These are phyloP conservation scores for Phytopythium litorale DNA, from an alignment of 352 stramenopile species.

Conservation along the genomic window DNA sequence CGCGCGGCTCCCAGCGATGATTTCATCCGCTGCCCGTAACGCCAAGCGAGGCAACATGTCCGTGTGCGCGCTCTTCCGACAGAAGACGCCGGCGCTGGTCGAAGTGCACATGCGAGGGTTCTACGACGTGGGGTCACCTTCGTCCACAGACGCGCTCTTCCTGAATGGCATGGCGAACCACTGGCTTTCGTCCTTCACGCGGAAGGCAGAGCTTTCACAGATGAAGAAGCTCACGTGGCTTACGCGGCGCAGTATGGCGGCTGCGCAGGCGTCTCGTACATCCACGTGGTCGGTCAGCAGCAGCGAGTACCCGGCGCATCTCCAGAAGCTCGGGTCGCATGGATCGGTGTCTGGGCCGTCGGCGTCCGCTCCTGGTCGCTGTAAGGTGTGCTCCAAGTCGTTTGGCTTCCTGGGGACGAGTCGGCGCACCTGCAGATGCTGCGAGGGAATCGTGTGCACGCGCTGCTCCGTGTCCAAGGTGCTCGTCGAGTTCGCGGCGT, in stretches of 20 bases:
- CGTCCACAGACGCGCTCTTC: slow-evolving; percentile 7
- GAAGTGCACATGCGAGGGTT: slow-evolving; percentile 9
- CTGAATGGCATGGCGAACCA: slow-evolving; percentile 20
- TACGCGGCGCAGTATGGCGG: slow-evolving; percentile 15
- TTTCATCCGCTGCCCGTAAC: neutral
- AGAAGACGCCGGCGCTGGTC: slow-evolving; percentile 6
- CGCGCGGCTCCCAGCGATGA: slow-evolving; percentile 5
- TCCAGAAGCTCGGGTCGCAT: neutral
- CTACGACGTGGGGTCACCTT: slow-evolving; percentile 5
- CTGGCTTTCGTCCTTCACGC: slow-evolving; percentile 23
- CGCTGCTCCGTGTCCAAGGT: slow-evolving; percentile 19
- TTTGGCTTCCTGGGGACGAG: slow-evolving; percentile 20
- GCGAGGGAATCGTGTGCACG: slow-evolving; percentile 17
- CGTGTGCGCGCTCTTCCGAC: slow-evolving; percentile 12
- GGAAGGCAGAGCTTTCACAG: slow-evolving; percentile 22
- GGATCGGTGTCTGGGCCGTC: neutral
- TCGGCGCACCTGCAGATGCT: slow-evolving; percentile 22
- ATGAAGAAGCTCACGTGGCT: slow-evolving; percentile 37
- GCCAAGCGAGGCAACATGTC: slow-evolving; percentile 10
- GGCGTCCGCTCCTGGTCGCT: slow-evolving; percentile 8
- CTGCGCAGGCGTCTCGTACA: neutral
- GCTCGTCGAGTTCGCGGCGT: slow-evolving; percentile 6
- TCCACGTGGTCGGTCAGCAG: slow-evolving; percentile 3
- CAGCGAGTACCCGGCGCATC: neutral
- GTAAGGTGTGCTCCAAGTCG: slow-evolving; percentile 22